phyloP scores from a whole-genome alignment of 495 filamentous ascomycete species.

The Immersiella caudata region DNA sequence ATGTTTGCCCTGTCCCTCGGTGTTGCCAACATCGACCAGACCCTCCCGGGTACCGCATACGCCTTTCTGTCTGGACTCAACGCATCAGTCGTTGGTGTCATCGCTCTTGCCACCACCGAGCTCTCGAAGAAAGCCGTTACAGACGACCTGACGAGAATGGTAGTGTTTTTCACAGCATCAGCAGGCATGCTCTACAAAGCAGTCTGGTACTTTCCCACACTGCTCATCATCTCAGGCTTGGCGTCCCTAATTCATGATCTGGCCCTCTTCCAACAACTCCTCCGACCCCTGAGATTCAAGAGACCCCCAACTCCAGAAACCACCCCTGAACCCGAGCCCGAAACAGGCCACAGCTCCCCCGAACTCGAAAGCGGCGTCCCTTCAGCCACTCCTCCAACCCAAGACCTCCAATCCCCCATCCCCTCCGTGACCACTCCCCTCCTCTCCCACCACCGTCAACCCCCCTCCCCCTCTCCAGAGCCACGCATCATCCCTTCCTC shows the following conservation, averaged over 20 bases:
- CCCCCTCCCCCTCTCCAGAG: not conserved
- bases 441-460: not conserved
- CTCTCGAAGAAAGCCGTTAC: conserved; percentile 75
- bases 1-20: conserved; percentile 76
- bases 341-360: not conserved
- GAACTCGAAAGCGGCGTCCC: not conserved
- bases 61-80: conserved; percentile 79
- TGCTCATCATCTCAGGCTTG: conserved; percentile 64
- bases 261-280: no score
- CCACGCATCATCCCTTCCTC: not conserved
- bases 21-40: conserved; percentile 60
- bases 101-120: conserved; percentile 76
- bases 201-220: conserved; percentile 79
- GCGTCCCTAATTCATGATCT: conserved; percentile 64
- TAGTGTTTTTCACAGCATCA: conserved; percentile 69
- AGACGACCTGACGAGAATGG: conserved; percentile 66
- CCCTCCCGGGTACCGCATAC: conserved; percentile 68
- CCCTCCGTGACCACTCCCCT: not conserved
- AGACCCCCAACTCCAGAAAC: no score
- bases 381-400: not conserved
- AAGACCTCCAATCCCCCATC: not conserved
- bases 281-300: no score
- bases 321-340: no score
- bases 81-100: conserved; percentile 75
- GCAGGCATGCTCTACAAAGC: conserved; percentile 77